Conservation (phyloP, 257 asterid species). For the Fraxinus pennsylvanica region DNA sequence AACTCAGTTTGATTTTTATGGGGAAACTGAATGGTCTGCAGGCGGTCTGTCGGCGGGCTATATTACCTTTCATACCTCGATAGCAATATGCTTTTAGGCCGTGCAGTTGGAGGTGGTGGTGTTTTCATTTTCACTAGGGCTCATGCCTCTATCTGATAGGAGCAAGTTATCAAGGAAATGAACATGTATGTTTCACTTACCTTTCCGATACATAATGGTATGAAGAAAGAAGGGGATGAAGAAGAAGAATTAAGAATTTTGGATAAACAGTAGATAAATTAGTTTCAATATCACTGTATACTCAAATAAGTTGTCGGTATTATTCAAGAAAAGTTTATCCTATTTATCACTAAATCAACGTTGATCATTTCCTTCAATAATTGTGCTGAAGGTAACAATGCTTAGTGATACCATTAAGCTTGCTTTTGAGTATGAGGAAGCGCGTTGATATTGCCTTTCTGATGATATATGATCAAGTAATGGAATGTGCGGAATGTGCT, state of each 20-base stretch:
- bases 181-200: slow-evolving; percentile 8
- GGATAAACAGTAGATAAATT: background rate
- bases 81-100: slow-evolving; percentile 78
- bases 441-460: background rate
- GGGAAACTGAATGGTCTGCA: slow-evolving; percentile 29
- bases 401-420: background rate
- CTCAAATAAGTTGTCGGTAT: no score
- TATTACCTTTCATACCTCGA: slow-evolving; percentile 85
- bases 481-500: background rate
- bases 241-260: background rate
- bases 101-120: slow-evolving; percentile 93
- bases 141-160: slow-evolving; percentile 40
- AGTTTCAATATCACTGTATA: background rate
- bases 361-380: background rate
- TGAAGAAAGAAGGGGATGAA: background rate
- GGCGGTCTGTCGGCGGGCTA: slow-evolving; percentile 79
- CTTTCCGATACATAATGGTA: background rate
- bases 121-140: slow-evolving; percentile 78
- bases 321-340: background rate
- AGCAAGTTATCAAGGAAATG: background rate
- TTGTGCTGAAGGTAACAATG: background rate
- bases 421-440: background rate
- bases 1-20: slow-evolving; percentile 17
- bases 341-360: background rate
- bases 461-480: background rate